These are phyloP conservation scores for Mucor lusitanicus DNA, from an alignment of 371 early-diverging fungal species.

Conservation along the genomic window DNA sequence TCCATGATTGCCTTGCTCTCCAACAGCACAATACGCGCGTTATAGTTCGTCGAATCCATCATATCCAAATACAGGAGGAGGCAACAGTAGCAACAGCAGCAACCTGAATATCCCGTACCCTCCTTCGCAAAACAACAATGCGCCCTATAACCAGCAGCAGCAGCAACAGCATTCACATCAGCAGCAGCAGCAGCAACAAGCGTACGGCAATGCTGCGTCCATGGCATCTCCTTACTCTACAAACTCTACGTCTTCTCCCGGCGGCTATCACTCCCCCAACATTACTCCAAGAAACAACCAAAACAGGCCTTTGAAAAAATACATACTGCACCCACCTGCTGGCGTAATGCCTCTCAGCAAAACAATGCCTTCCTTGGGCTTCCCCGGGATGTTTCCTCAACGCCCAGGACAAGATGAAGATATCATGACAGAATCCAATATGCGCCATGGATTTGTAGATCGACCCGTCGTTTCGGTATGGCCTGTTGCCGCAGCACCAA, in stretches of 20 bases:
- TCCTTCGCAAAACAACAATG: constrained; percentile 21
- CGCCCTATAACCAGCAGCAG: constrained; percentile 23
- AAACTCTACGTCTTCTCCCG: constrained; percentile 42
- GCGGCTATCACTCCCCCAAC: constrained; percentile 50
- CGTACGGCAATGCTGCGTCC: constrained; percentile 29
- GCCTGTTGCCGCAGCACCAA: not conserved
- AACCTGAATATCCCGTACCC: constrained; percentile 44
- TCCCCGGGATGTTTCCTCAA: constrained; percentile 75
- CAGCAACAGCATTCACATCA: not conserved
- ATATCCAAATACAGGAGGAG: constrained; percentile 26
- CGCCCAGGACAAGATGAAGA: constrained; percentile 62
- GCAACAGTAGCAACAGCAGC: constrained; percentile 18
- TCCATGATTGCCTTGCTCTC: not conserved
- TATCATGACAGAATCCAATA: constrained; percentile 63
- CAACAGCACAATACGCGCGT: constrained; percentile 46
- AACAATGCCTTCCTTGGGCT: constrained; percentile 54
- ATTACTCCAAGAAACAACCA: constrained; percentile 23
- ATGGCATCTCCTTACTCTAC: constrained; percentile 52
- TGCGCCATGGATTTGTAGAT: constrained; percentile 73
- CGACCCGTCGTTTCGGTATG: constrained; percentile 53
- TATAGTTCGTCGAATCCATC: constrained; percentile 39
- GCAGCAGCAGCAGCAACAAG: not conserved
- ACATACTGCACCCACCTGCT: constrained; percentile 53
- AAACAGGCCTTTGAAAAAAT: constrained; percentile 44
- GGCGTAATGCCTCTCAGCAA: constrained; percentile 47